Conservation (phyloP, 1,139 yeast species). For the Debaryomyces nepalensis region DNA sequence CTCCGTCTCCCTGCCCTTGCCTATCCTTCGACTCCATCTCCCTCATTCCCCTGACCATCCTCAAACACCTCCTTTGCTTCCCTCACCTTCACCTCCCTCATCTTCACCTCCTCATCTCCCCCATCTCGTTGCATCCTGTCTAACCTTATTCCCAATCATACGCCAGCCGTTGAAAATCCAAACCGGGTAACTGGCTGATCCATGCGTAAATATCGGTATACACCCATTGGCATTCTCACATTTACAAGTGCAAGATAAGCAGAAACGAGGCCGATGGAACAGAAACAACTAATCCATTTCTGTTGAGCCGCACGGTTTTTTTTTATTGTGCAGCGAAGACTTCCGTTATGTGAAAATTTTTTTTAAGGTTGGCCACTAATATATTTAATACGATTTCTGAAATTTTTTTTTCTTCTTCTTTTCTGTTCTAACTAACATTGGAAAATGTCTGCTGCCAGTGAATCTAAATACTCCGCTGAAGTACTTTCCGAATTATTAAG, state of each 20-base stretch:
- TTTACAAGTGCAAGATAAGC: conserved; percentile 9
- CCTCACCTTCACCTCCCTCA: background rate
- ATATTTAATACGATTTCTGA: conserved; percentile 10
- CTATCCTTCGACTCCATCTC: background rate
- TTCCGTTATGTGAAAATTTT: conserved; percentile 18
- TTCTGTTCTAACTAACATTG: conserved; percentile 29
- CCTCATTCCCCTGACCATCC: no score
- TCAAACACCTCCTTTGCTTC: background rate
- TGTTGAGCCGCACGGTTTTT: conserved; percentile 14
- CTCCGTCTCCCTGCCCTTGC: background rate
- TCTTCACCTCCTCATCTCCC: background rate
- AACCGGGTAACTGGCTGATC: conserved; percentile 6
- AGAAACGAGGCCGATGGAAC: conserved; percentile 6
- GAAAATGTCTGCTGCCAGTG: conserved; percentile 66
- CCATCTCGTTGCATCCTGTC: background rate
- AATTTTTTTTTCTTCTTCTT: conserved; percentile 16
- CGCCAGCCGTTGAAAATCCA: conserved; percentile 3
- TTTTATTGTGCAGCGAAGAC: conserved; percentile 16
- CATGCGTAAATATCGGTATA: conserved; percentile 6
- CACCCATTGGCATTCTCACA: conserved; percentile 5
- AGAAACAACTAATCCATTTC: conserved; percentile 5
- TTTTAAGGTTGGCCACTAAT: conserved; percentile 13
- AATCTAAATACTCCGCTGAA: conserved; percentile 69
- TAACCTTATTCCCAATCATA: conserved; percentile 2
- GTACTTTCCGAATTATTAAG: conserved; percentile 93